phyloP scores from a whole-genome alignment of 1,284 basidiomycete species.

The Leccinum pachyderme region DNA sequence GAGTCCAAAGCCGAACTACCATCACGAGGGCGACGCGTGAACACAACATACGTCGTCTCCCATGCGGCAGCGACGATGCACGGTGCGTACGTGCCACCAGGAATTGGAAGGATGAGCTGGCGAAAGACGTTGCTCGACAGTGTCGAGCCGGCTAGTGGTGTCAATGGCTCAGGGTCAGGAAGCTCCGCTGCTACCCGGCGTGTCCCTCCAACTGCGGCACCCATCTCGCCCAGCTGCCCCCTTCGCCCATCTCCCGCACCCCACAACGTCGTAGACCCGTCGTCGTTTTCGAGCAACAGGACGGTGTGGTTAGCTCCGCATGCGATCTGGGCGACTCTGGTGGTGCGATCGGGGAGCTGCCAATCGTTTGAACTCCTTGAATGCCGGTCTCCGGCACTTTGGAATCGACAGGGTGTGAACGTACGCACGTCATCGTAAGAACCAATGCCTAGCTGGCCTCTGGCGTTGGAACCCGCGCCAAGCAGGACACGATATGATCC shows the following conservation, averaged over 20 bases:
- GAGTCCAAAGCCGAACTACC: background rate
- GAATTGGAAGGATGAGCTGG: conserved; percentile 33
- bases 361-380: conserved; percentile 2
- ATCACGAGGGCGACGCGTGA: conserved; percentile 35
- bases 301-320: conserved; percentile 36
- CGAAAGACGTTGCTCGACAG: conserved; percentile 38
- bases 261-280: conserved; percentile 50
- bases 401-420: conserved; percentile 30
- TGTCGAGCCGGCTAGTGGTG: background rate
- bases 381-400: background rate
- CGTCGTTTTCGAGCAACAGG: conserved; percentile 18
- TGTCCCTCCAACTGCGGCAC: background rate
- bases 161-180: background rate
- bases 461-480: conserved; percentile 33
- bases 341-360: conserved; percentile 9
- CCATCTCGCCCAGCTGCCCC: conserved; percentile 58
- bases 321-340: conserved; percentile 19
- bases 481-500: conserved; percentile 15
- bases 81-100: background rate
- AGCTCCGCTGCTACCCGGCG: background rate
- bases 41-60: conserved; percentile 78
- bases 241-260: conserved; percentile 60
- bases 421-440: conserved; percentile 25
- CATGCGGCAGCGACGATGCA: conserved; percentile 60
- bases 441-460: conserved; percentile 32